Evolutionary conservation across 2,329 filamentous ascomycete genomes (phyloP).

Genomic region (Talaromyces sp.): DNA sequence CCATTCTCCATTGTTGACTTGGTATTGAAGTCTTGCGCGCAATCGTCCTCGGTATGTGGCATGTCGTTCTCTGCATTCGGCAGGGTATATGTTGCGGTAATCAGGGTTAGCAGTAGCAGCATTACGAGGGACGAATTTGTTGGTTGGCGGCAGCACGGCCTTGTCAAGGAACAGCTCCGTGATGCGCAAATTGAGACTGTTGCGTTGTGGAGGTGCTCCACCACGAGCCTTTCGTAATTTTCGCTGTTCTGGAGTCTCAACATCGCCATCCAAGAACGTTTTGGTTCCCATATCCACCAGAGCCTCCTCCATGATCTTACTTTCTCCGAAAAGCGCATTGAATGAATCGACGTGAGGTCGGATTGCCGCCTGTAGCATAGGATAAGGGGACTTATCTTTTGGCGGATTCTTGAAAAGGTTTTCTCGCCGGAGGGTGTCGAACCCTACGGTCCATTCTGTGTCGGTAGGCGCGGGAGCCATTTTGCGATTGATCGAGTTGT

Average conservation of each 20-base stretch:
- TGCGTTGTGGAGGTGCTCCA: slow-evolving; percentile 56
- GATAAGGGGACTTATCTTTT: slow-evolving; percentile 81
- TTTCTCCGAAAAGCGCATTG: slow-evolving; percentile 77
- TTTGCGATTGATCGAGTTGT: slow-evolving; percentile 19
- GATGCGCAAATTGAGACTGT: slow-evolving; percentile 73
- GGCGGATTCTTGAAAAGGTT: slow-evolving; percentile 86
- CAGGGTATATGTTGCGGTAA: slow-evolving; percentile 74
- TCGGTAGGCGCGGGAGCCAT: slow-evolving; percentile 59
- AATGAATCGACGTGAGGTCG: slow-evolving; percentile 93
- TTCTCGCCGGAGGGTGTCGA: slow-evolving; percentile 80
- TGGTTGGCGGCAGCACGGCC: slow-evolving; percentile 70
- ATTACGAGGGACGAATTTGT: slow-evolving; percentile 75
- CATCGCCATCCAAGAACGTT: slow-evolving; percentile 76
- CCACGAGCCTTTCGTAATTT: slow-evolving; percentile 50
- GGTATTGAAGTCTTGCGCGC: slow-evolving; percentile 76
- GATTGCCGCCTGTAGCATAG: slow-evolving; percentile 78
- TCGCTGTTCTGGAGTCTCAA: slow-evolving; percentile 39
- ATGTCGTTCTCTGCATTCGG: slow-evolving; percentile 93
- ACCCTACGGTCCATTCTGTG: slow-evolving; percentile 79
- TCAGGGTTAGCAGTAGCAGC: slow-evolving; percentile 6
- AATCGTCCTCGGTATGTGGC: slow-evolving; percentile 85
- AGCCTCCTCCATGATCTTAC: slow-evolving; percentile 70
- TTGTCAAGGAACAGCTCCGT: slow-evolving; percentile 81
- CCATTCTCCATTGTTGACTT: slow-evolving; percentile 81
- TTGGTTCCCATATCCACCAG: slow-evolving; percentile 88